These are phyloP conservation scores for Naganishia sp. DNA, from an alignment of 1,284 basidiomycete genomes.

Conservation along the genomic window DNA sequence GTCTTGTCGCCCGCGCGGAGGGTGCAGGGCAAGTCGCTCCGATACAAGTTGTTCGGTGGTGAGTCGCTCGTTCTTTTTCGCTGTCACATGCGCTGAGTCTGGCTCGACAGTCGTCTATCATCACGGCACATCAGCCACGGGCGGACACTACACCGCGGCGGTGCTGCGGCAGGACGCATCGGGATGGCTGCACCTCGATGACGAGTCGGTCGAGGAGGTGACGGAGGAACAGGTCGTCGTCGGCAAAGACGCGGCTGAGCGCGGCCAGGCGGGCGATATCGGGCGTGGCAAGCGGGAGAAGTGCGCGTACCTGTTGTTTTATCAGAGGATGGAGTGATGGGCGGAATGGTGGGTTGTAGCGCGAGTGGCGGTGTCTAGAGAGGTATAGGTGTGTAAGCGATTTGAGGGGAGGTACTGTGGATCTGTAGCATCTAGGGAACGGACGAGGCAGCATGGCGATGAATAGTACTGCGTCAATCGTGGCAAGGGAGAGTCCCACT, in stretches of 20 bases:
- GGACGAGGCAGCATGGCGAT: too few species aligned
- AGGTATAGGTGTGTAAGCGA: not conserved
- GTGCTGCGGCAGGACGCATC: conserved; percentile 68
- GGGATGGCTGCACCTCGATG: conserved; percentile 91
- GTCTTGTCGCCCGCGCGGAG: conserved; percentile 65
- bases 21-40: conserved; percentile 55
- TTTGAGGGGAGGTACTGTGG: not conserved
- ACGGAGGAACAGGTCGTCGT: conserved; percentile 68
- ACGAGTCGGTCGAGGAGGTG: conserved; percentile 60
- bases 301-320: conserved; percentile 85
- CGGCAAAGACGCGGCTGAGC: conserved; percentile 48
- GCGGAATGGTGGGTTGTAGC: not conserved
- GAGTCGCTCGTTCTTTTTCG: conserved; percentile 41
- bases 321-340: conserved; percentile 55
- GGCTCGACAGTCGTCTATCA: conserved; percentile 76
- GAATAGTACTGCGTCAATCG: too few species aligned
- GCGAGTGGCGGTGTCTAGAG: not conserved
- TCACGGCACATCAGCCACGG: conserved; percentile 84
- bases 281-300: conserved; percentile 50
- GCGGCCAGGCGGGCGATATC: conserved; percentile 60
- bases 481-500: too few species aligned
- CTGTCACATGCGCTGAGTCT: not conserved
- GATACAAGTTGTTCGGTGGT: conserved; percentile 87
- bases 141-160: conserved; percentile 94
- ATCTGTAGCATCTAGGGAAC: too few species aligned